Evolutionary conservation across 371 early-diverging fungal genomes (phyloP), one percentile per base, ranked within the genome.

Genomic region (Mucor plumbeus): DNA sequence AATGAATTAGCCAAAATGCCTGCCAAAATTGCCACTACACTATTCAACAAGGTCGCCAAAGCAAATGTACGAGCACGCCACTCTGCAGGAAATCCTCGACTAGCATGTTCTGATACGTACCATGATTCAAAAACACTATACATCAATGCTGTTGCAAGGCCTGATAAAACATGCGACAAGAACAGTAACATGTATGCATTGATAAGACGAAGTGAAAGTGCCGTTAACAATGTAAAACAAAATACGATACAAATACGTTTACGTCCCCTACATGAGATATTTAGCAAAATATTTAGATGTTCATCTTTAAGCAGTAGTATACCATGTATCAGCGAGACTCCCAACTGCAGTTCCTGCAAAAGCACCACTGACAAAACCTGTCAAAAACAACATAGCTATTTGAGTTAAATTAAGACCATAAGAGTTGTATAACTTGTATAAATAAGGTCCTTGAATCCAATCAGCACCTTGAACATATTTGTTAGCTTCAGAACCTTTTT

Each of bases 61-160:
- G 89, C 85, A 75, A 94, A 94, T 0, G 90, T 92, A n/a, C 83
- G 85, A 10, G 87, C 81, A 21, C 91, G 82, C 73, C 86, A 79
- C 5, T 76, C 74, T 5, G 82, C 69, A 0, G 85, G 78, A 61
- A 90, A 89, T n/a, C 87, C 88, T 55, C 79, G 75, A 5, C 84
- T 75, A 36, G 80, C 78, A 72, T 92, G 91, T 60, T 91, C 92
- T 15, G 85, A 80, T 35, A 92, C 88, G 80, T 91, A 89, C 94
- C 94, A 94, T 9, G 91, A 84, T 72, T 93, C 94, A 79, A 93
- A 93, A 17, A 90, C 91, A 21, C 89, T 86, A 66, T 88, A 90
- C 17, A 91, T 73, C 19, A 93, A 73, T 0, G 92, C 90, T 0
- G 92, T 89, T 14, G 87, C 74, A 26, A 91, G 75, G 1, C 94